Percentiles rank a stretch among this genome's conserved stretches.
Evolutionary conservation across 1,139 yeast species (phyloP).

Genomic region (Candida buenavistaensis): DNA sequence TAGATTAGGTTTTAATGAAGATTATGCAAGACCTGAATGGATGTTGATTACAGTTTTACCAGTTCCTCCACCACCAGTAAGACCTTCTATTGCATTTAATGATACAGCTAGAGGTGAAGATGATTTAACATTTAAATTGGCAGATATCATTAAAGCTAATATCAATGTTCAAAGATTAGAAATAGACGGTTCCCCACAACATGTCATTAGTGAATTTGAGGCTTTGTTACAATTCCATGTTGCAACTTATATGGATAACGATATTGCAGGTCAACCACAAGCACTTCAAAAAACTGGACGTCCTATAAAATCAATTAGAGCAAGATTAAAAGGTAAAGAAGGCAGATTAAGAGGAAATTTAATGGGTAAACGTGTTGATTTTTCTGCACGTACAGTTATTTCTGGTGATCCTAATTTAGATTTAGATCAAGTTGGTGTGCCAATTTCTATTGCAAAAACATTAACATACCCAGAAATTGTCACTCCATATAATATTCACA

Average conservation of each 20-base stretch:
- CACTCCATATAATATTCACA: constrained; percentile 94
- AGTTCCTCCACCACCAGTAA: constrained; percentile 99
- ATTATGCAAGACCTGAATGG: constrained; percentile 99
- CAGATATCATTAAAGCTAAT: constrained; percentile 95
- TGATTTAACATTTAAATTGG: constrained; percentile 96
- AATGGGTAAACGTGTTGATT: constrained; percentile 99
- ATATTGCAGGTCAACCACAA: constrained; percentile 99
- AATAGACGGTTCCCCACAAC: constrained; percentile 98
- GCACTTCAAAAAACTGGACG: constrained; percentile 98
- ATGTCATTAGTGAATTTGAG: constrained; percentile 95
- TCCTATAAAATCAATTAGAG: constrained; percentile 97
- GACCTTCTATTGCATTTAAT: constrained; percentile 97
- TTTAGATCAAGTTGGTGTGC: constrained; percentile 98
- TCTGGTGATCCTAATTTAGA: constrained; percentile 99
- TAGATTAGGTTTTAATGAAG: constrained; percentile 87
- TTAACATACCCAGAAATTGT: constrained; percentile 96
- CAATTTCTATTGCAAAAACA: constrained; percentile 93
- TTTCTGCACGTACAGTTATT: constrained; percentile 98
- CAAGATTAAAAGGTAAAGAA: constrained; percentile 98
- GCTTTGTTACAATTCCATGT: constrained; percentile 94
- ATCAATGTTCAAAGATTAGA: constrained; percentile 94
- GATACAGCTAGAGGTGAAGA: constrained; percentile 99
- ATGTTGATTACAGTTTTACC: constrained; percentile 94
- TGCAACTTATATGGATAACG: constrained; percentile 99
- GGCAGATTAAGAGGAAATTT: constrained; percentile 97